Evolutionary conservation across 1,284 basidiomycete species (phyloP), one percentile per base, ranked within the genome.

Genomic region (Ustilago shanxiensis): DNA sequence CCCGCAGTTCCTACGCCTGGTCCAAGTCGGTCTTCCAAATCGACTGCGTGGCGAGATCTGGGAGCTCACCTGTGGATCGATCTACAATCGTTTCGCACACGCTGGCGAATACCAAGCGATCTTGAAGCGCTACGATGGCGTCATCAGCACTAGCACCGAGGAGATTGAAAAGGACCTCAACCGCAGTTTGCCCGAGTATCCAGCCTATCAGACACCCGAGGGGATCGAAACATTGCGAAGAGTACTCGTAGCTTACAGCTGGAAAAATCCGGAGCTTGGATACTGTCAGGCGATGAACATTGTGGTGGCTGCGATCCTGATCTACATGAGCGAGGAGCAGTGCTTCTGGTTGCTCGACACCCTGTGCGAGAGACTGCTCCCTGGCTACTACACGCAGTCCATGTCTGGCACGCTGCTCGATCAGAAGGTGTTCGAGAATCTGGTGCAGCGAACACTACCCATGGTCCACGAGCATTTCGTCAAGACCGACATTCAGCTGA

Each of bases 111-210:
- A 98, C 86, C 89, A 91, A n/a, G 88, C 89, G 5, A 89, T 98
- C 29, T 87, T 98, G 9, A 90, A 91, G 58, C 91, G 94, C 60
- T 92, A 96, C 86, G 89, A 90, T 63, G 95, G 94, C 13, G 90
- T 92, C 67, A 91, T 90, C 24, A 95, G 90, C 59, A 93, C 93
- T 9, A 95, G 94, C 80, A 97, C 96, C 0, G 97, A 99, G 86
- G 97, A 99, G 86, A 99, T 99, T 56, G 97, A 99, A 87, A 99
- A 99, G 87, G 97, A 99, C 86, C 87, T 99, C 44, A 96, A 98
- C 87, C 90, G 97, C 22, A 82, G 79, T 49, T 65, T 86, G 20
- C 86, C 86, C 9, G 84, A 86, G 47, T 86, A 85, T 53, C 79
- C 81, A 1, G 84, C 80, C 18, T 86, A 82, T 47, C 84, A 86